phyloP scores from a whole-genome alignment of 2,329 filamentous ascomycete species.

The Aureobasidium sp. region DNA sequence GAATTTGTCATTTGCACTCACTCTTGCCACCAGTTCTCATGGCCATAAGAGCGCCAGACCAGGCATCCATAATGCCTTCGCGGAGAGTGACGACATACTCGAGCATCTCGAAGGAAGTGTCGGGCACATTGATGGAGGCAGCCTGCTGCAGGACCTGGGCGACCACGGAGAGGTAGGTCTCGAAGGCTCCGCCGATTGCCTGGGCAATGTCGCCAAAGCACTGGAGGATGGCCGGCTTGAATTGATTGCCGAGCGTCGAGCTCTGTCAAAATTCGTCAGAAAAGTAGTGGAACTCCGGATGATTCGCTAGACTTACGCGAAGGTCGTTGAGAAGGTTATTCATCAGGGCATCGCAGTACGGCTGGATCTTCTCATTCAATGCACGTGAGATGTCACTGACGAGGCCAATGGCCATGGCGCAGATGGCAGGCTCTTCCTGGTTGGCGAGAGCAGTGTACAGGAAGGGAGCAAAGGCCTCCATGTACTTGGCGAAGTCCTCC shows the following conservation, averaged over 20 bases:
- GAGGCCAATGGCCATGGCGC: slow-evolving; percentile 93
- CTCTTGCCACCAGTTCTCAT: slow-evolving; percentile 73
- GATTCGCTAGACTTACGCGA: slow-evolving; percentile 47
- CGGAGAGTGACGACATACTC: slow-evolving; percentile 92
- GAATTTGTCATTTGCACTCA: slow-evolving; percentile 27
- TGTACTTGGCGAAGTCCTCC: slow-evolving; percentile 91
- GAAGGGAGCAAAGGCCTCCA: slow-evolving; percentile 90
- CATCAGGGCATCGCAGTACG: slow-evolving; percentile 97
- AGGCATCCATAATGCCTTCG: slow-evolving; percentile 98
- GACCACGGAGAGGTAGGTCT: slow-evolving; percentile 86
- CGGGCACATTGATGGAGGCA: slow-evolving; percentile 66
- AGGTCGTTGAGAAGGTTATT: slow-evolving; percentile 93
- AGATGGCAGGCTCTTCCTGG: slow-evolving; percentile 88
- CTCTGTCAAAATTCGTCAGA: slow-evolving; percentile 45
- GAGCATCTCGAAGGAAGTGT: slow-evolving; percentile 78
- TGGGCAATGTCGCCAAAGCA: slow-evolving; percentile 97
- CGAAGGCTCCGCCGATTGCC: slow-evolving; percentile 84
- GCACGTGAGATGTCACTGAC: slow-evolving; percentile 95
- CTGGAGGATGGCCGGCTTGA: slow-evolving; percentile 96
- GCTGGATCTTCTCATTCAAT: slow-evolving; percentile 80
- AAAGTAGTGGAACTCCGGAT: slow-evolving; percentile 11
- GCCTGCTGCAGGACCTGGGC: slow-evolving; percentile 92
- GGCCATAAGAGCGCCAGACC: slow-evolving; percentile 91
- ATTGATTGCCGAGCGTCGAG: slow-evolving; percentile 81
- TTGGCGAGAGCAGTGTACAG: slow-evolving; percentile 90